Evolutionary conservation across 768 basidiomycete species (phyloP).

Genomic region (Psilocybe cubensis): DNA sequence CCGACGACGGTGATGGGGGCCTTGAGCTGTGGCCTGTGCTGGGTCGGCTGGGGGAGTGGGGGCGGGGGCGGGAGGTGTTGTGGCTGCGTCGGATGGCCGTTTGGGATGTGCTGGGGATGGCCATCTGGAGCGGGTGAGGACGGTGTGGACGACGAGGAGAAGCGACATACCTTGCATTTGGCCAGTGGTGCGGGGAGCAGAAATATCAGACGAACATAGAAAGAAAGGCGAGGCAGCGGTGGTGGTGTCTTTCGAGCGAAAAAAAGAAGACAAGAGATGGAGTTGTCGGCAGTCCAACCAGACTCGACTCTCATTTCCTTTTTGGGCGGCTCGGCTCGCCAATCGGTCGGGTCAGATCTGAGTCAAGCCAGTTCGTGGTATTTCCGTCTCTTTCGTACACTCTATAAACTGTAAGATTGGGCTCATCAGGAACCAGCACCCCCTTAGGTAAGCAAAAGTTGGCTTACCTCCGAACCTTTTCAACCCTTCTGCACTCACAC

Average conservation of each 20-base stretch:
- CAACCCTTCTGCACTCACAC: too few relatives aligned
- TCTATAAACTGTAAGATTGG: too few relatives aligned
- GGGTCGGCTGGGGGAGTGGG: constrained; percentile 30
- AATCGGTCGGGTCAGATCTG: constrained; percentile 31
- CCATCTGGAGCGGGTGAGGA: constrained; percentile 23
- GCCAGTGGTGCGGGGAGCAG: constrained; percentile 8
- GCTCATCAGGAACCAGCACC: too few relatives aligned
- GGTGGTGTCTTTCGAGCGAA: constrained; percentile 23
- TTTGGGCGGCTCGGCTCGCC: constrained; percentile 21
- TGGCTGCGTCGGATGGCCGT: constrained; percentile 29
- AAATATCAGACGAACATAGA: constrained; percentile 26
- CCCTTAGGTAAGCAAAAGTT: too few relatives aligned
- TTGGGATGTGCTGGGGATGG: constrained; percentile 28
- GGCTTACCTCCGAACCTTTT: too few relatives aligned
- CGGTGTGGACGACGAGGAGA: not conserved
- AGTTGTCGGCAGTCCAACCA: constrained; percentile 19
- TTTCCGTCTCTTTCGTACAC: constrained; percentile 13
- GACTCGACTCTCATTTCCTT: constrained; percentile 23
- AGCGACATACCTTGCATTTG: constrained; percentile 22
- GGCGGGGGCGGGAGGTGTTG: too few relatives aligned
- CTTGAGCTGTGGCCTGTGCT: constrained; percentile 41
- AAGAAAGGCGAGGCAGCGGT: constrained; percentile 15
- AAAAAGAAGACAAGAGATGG: constrained; percentile 27
- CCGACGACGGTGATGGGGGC: constrained; percentile 71
- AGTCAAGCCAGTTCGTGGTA: constrained; percentile 18